Base-by-base conservation (phyloP, 257 asterid species). In the Solanum chiquidenum region DNA sequence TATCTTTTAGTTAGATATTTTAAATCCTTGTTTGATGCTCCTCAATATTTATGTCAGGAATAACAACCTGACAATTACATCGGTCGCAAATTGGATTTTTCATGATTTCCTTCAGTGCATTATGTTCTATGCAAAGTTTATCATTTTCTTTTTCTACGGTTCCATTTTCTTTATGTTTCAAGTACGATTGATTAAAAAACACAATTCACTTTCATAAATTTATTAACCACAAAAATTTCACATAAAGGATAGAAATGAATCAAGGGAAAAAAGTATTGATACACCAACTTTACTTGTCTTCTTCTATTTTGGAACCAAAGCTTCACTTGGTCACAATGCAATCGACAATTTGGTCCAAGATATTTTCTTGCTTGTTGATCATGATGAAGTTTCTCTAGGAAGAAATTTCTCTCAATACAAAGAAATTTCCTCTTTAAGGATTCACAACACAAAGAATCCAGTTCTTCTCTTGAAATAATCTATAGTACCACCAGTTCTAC, bases 101-200 rank as follows among this genome's bases (percentile, higher is more conserved):
- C 92, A 93, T 90, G 4, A 93, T 95, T 55, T 95, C 96, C 71
- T 92, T 92, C 92, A 94, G 86, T 5, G 95, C 88, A 14, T 91
- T 89, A 86, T 94, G 94, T 92, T 95, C 98, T 7, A 92, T 86
- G 4, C 92, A 92, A 60, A 96, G 98, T 92, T 93, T 94, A 55
- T 94, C 96, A 16, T 96, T 94, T 68, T 94, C 98, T 89, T 94
- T 92, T 86, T 92, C 92, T 55, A 95, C 95, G 38, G 91, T 90
- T 12, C 90, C 79, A 86, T 93, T 92, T 84, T 95, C 98, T 33
- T 94, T 95, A 38, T 93, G 96, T 90, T 94, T 96, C 75, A 93
- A 52, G 90, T 93, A 96, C 29, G 94, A 90, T 98, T 96, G 82
- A 40, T 74, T 42, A 79, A 84, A 75, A 7, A 38, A 40, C 3